A percentile compares a stretch with the other conserved stretches of the same genome.
Conservation (phyloP, 345 rosid genomes). For the Pugionium dolabratum region DNA sequence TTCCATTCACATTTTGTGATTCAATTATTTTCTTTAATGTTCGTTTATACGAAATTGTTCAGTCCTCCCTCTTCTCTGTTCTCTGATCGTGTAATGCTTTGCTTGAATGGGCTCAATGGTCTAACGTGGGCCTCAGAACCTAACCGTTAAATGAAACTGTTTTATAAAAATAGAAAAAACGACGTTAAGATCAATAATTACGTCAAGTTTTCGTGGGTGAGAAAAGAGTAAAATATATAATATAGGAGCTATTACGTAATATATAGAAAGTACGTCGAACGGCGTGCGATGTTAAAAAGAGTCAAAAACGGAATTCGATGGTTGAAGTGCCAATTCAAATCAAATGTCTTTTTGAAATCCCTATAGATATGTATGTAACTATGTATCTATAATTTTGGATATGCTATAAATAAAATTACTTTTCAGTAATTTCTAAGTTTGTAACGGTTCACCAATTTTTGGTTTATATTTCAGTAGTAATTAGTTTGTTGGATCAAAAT, state of each 20-base stretch:
- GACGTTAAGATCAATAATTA: too few species aligned
- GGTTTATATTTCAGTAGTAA: not conserved
- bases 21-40: not conserved
- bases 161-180: too few species aligned
- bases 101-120: constrained; percentile 7
- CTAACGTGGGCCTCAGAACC: constrained; percentile 3
- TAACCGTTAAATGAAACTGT: too few species aligned
- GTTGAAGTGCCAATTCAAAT: constrained; percentile 39
- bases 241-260: constrained; percentile 13
- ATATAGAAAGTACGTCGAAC: constrained; percentile 27
- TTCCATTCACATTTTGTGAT: constrained; percentile 6
- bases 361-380: constrained; percentile 29
- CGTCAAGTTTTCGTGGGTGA: not conserved
- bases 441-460: not conserved
- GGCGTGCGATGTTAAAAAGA: constrained; percentile 36
- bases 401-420: not conserved
- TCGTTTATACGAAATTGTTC: not conserved
- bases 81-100: not conserved
- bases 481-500: too few species aligned
- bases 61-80: not conserved
- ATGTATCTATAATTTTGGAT: too few species aligned
- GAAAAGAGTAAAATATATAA: constrained; percentile 7
- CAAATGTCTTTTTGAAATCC: constrained; percentile 38
- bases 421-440: constrained; percentile 15
- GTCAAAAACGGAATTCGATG: constrained; percentile 39